A percentile compares a stretch with the other conserved stretches of the same genome.
Conservation (phyloP, 2,329 filamentous ascomycete genomes). For the Ophiostoma ips region DNA sequence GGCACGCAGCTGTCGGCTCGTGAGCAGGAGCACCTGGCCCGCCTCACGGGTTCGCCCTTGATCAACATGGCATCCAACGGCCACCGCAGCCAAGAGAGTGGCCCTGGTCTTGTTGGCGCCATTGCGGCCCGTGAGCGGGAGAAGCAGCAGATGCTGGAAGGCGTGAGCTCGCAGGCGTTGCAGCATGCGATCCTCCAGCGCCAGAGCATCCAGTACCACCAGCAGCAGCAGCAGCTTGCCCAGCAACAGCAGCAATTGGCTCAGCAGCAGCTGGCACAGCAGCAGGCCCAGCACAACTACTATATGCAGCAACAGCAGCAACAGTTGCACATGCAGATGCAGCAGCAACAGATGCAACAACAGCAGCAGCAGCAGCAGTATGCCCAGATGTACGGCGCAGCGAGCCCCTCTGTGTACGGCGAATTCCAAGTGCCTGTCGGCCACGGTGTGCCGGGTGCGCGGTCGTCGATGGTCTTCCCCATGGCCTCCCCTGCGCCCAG, state of each 20-base stretch:
- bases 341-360: slow-evolving; percentile 19
- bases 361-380: slow-evolving; percentile 17
- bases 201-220: slow-evolving; percentile 29
- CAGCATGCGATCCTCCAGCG: slow-evolving; percentile 59
- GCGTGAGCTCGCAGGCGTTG: slow-evolving; percentile 54
- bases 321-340: slow-evolving; percentile 13
- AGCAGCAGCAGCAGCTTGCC: slow-evolving; percentile 20
- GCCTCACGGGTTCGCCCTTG: slow-evolving; percentile 63
- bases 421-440: slow-evolving; percentile 13
- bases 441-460: slow-evolving; percentile 10
- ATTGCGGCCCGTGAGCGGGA: slow-evolving; percentile 72
- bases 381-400: slow-evolving; percentile 13
- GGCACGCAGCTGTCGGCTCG: slow-evolving; percentile 59
- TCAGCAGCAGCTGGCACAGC: slow-evolving; percentile 20
- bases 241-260: slow-evolving; percentile 17
- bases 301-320: slow-evolving; percentile 22
- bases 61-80: slow-evolving; percentile 50
- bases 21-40: slow-evolving; percentile 80
- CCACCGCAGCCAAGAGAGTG: slow-evolving; percentile 32
- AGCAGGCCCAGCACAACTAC: slow-evolving; percentile 16
- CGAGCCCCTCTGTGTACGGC: slow-evolving; percentile 3
- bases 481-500: slow-evolving; percentile 3
- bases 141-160: slow-evolving; percentile 55
- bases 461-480: background rate
- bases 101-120: slow-evolving; percentile 57